A percentile compares a stretch with the other conserved stretches of the same genome.
Evolutionary conservation across 805 yeast genomes (phyloP).

Genomic region (Ogataea ramenticola): DNA sequence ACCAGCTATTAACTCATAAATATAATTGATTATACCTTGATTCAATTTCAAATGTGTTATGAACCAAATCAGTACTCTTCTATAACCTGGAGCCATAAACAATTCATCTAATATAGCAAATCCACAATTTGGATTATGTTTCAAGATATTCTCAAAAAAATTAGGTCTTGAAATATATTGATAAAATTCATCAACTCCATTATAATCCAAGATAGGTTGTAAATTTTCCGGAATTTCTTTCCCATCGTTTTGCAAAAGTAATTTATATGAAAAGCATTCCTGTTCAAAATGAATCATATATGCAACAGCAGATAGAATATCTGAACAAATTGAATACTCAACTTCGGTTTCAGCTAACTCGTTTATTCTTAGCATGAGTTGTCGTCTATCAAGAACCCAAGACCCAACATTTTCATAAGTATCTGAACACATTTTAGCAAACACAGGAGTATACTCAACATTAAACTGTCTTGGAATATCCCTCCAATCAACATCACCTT

Average conservation of each 20-base stretch:
- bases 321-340: slow-evolving; percentile 16
- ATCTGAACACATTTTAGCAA: slow-evolving; percentile 19
- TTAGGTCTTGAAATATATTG: slow-evolving; percentile 34
- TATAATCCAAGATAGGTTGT: neutral
- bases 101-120: slow-evolving; percentile 60
- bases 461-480: slow-evolving; percentile 62
- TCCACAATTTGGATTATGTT: slow-evolving; percentile 43
- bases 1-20: slow-evolving; percentile 52
- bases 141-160: slow-evolving; percentile 42
- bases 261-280: slow-evolving; percentile 11
- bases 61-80: slow-evolving; percentile 61
- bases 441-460: no score
- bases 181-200: slow-evolving; percentile 41
- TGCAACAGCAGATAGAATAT: slow-evolving; percentile 42
- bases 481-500: slow-evolving; percentile 46
- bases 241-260: slow-evolving; percentile 13
- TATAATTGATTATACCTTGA: slow-evolving; percentile 50
- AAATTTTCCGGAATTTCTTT: slow-evolving; percentile 9
- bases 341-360: slow-evolving; percentile 8
- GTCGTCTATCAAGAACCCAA: no score
- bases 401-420: neutral
- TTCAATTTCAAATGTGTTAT: slow-evolving; percentile 55
- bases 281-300: slow-evolving; percentile 41
- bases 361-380: slow-evolving; percentile 8
- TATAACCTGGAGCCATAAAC: slow-evolving; percentile 58